Evolutionary conservation across 1,284 basidiomycete species (phyloP).

Genomic region (Marasmius sp.): DNA sequence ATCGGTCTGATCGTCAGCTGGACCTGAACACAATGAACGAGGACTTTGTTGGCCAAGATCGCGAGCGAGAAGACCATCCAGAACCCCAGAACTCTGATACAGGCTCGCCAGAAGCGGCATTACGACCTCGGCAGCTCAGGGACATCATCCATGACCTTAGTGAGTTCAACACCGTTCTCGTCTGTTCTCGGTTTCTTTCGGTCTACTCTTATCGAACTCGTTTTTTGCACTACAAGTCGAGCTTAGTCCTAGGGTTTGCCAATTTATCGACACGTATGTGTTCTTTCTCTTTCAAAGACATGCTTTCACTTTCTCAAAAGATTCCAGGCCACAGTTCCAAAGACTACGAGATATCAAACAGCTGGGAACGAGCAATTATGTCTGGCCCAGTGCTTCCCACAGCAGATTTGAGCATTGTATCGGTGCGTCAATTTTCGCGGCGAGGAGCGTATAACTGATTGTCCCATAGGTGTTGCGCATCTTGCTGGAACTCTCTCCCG

Average conservation of each 20-base stretch:
- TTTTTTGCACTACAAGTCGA: conserved; percentile 26
- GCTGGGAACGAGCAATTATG: conserved; percentile 70
- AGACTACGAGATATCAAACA: conserved; percentile 74
- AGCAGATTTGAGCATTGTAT: conserved; percentile 80
- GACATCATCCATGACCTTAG: conserved; percentile 51
- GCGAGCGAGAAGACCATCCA: too few species aligned
- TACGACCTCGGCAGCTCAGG: conserved; percentile 29
- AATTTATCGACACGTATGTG: conserved; percentile 50
- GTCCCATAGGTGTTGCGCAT: conserved; percentile 56
- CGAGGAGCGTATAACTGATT: background rate
- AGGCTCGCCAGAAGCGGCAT: too few species aligned
- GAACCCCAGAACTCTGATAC: too few species aligned
- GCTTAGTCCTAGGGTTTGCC: conserved; percentile 32
- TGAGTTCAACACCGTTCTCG: conserved; percentile 24
- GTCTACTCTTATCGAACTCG: background rate
- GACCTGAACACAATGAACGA: too few species aligned
- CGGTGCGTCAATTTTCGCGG: conserved; percentile 37
- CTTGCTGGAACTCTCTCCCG: conserved; percentile 62
- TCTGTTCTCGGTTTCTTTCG: background rate
- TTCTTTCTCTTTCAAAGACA: background rate
- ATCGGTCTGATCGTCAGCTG: too few species aligned
- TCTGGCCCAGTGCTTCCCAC: conserved; percentile 76
- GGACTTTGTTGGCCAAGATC: too few species aligned
- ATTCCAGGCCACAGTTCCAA: conserved; percentile 57
- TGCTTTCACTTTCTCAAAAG: too few species aligned